These are phyloP conservation scores for Begonia fuchsioides DNA, from an alignment of 306 rosid genomes.

Conservation along the genomic window DNA sequence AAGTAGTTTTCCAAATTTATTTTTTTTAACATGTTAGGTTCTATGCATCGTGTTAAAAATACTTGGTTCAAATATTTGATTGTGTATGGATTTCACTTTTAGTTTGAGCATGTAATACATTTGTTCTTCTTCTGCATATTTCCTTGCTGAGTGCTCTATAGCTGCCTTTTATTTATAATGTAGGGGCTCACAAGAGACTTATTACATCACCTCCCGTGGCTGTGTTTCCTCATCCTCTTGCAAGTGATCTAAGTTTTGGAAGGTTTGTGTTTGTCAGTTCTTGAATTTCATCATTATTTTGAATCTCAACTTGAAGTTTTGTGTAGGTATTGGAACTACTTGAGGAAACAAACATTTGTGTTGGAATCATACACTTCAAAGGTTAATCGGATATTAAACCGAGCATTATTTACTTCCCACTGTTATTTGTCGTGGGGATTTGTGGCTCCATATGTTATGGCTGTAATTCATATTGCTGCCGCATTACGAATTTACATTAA, in stretches of 20 bases:
- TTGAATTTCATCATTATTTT: background rate
- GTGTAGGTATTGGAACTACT: slow-evolving; percentile 92
- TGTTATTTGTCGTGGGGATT: slow-evolving; percentile 95
- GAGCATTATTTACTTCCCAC: slow-evolving; percentile 66
- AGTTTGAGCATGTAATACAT: too few relatives aligned
- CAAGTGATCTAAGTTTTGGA: slow-evolving; percentile 79
- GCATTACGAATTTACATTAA: slow-evolving; percentile 37
- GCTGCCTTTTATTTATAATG: slow-evolving; percentile 11
- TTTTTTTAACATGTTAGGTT: too few relatives aligned
- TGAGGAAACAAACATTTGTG: slow-evolving; percentile 98
- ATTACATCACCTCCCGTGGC: slow-evolving; percentile 92
- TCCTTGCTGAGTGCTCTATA: too few relatives aligned
- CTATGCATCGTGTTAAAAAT: too few relatives aligned
- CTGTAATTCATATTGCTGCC: slow-evolving; percentile 49
- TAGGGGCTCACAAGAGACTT: slow-evolving; percentile 85
- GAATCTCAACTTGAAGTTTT: slow-evolving; percentile 2
- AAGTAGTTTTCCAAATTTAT: too few relatives aligned
- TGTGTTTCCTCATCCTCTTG: slow-evolving; percentile 96
- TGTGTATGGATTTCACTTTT: too few relatives aligned
- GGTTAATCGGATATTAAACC: slow-evolving; percentile 84
- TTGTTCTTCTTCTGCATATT: too few relatives aligned
- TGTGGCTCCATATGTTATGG: slow-evolving; percentile 66
- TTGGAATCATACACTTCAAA: slow-evolving; percentile 73
- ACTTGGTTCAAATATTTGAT: too few relatives aligned
- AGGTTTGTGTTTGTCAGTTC: slow-evolving; percentile 39